A percentile compares a stretch with the other conserved stretches of the same genome.
Conservation (phyloP, 805 yeast species). For the Barnettozyma salicaria region DNA sequence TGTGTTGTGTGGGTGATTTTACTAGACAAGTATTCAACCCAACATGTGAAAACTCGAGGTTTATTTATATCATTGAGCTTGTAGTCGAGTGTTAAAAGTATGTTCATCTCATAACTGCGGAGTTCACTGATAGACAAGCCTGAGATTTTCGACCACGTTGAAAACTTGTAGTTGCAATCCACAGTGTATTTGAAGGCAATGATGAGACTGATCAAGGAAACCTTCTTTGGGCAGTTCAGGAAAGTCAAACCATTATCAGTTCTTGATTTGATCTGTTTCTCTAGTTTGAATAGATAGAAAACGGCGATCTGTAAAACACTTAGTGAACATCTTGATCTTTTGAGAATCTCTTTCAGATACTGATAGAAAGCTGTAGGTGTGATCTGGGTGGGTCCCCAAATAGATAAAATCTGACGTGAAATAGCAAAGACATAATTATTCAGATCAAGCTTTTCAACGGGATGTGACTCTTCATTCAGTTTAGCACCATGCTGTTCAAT, state of each 20-base stretch:
- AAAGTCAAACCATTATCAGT: neutral
- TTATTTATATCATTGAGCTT: slow-evolving; percentile 33
- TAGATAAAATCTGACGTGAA: slow-evolving; percentile 14
- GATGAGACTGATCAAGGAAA: slow-evolving; percentile 62
- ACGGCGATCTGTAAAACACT: slow-evolving; percentile 61
- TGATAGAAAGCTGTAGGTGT: too few relatives aligned
- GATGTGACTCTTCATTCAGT: neutral
- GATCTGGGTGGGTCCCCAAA: slow-evolving; percentile 15
- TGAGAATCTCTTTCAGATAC: slow-evolving; percentile 39
- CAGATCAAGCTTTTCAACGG: slow-evolving; percentile 1
- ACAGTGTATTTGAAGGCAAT: slow-evolving; percentile 68
- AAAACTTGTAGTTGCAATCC: slow-evolving; percentile 63
- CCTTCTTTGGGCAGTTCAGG: slow-evolving; percentile 51
- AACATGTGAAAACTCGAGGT: slow-evolving; percentile 5
- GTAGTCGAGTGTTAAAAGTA: slow-evolving; percentile 52
- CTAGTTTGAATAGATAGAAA: slow-evolving; percentile 52
- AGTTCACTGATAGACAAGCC: slow-evolving; percentile 53
- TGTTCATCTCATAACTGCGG: slow-evolving; percentile 44
- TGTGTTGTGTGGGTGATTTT: too few relatives aligned
- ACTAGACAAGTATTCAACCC: too few relatives aligned
- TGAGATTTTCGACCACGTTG: slow-evolving; percentile 69
- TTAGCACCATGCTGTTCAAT: neutral
- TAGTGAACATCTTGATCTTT: slow-evolving; percentile 52
- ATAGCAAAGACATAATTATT: slow-evolving; percentile 14
- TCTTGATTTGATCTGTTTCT: slow-evolving; percentile 22